Conservation (phyloP, 257 asterid species). For the Nicotiana knightiana region DNA sequence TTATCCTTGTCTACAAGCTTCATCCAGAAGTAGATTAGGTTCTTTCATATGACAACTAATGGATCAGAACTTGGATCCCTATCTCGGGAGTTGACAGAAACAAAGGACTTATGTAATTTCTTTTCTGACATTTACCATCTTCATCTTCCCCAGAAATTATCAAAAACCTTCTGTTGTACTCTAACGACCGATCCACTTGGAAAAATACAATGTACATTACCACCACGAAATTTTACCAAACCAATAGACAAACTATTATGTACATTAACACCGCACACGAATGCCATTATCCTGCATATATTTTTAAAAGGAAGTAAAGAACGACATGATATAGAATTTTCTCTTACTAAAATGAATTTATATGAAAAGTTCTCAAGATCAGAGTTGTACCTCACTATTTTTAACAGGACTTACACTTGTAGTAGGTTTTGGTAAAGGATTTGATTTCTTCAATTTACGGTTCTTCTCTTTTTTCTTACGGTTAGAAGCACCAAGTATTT, state of each 20-base stretch:
- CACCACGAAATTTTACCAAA: constrained; percentile 8
- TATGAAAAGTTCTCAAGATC: constrained; percentile 15
- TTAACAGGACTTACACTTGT: constrained; percentile 36
- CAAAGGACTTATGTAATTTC: constrained; percentile 31
- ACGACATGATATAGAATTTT: constrained; percentile 4
- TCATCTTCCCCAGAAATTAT: constrained; percentile 37
- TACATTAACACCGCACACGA: constrained; percentile 15
- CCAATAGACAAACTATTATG: background rate
- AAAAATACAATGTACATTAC: constrained; percentile 31
- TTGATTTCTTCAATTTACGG: constrained; percentile 47
- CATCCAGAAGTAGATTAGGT: too few relatives aligned
- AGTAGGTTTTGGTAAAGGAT: constrained; percentile 43
- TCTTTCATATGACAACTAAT: too few relatives aligned
- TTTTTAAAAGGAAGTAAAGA: constrained; percentile 3
- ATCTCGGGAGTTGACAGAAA: constrained; percentile 30
- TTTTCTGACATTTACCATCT: constrained; percentile 42
- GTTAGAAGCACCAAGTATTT: constrained; percentile 42
- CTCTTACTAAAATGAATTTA: constrained; percentile 14
- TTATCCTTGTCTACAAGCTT: too few relatives aligned
- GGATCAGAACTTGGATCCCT: constrained; percentile 29
- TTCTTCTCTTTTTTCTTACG: constrained; percentile 65
- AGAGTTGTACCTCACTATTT: constrained; percentile 46
- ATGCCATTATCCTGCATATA: constrained; percentile 49
- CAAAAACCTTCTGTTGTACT: constrained; percentile 3
- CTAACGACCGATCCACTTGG: constrained; percentile 25